Base-by-base conservation (phyloP, 2,329 filamentous ascomycete species). In the Penicillium griseofulvum region DNA sequence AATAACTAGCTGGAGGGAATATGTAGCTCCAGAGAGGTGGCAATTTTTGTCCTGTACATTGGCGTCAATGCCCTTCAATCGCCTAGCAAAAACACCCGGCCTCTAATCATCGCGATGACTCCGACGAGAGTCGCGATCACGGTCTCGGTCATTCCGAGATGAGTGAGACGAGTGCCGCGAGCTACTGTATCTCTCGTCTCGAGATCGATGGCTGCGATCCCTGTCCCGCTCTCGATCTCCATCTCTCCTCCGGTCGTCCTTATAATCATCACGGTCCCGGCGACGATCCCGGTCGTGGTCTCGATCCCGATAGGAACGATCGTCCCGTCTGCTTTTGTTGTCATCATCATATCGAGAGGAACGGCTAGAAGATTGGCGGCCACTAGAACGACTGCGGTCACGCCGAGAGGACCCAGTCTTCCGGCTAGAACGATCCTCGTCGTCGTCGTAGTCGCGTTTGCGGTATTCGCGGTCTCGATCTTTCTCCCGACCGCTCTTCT, bases 271-370 rank as follows among this genome's bases (percentile, higher is more conserved):
- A n/a, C 63, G 64, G 45, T 72, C 68, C 6, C 68, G 65, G 48
- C 74, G 71, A 38, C 69, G 67, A 48, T 75, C 70, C 28, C 65
- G 64, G 42, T 67, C 64, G 43, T 55, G 49, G 33, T 69, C 67
- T 28, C 62, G 59, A 36, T 69, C 66, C 26, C 68, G 68, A 55
- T 72, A 69, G 42, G 72, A 65, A 33, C 71, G 69, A 52, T 75
- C 70, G 53, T 71, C 68, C 45, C 60, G 65, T 31, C 67, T 60
- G 22, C 65, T 69, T 45, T 63, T 60, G 55, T 65, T 70, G 29
- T 68, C 69, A 59, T 79, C 77, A 7, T 71, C 68, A 54, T 75
- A 69, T 39, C 68, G 68, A 37, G 71, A 72, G 31, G 71, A 72
- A 36, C 71, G 68, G 46, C 69, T 65, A 17, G 70, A 65, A 24